Conservation (phyloP, 2,329 filamentous ascomycete species). For the Cytospora leucostoma region DNA sequence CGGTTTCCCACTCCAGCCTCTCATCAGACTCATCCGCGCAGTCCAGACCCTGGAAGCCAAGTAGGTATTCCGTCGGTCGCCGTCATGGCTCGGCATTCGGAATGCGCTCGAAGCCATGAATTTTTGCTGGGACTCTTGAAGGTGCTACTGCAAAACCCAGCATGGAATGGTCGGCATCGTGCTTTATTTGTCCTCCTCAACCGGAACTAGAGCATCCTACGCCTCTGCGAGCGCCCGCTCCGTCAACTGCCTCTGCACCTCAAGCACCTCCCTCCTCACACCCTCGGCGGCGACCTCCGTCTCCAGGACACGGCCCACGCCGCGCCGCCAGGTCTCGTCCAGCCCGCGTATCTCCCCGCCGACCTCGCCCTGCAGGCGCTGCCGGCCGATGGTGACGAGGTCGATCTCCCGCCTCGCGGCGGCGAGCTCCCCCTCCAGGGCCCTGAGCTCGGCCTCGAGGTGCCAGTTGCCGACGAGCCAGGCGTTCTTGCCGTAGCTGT, state of each 20-base stretch:
- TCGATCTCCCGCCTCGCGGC: conserved; percentile 70
- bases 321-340: conserved; percentile 77
- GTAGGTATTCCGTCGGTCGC: neutral
- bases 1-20: neutral
- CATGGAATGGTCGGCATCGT: neutral
- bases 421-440: conserved; percentile 74
- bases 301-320: conserved; percentile 79
- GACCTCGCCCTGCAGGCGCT: conserved; percentile 68
- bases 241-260: conserved; percentile 53
- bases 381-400: conserved; percentile 68
- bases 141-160: neutral
- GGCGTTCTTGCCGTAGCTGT: conserved; percentile 81
- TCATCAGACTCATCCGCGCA: neutral
- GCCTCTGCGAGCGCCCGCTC: conserved; percentile 13
- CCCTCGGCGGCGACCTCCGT: conserved; percentile 81
- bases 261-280: conserved; percentile 66
- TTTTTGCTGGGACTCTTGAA: neutral
- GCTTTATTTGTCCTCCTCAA: neutral
- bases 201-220: neutral
- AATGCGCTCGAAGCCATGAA: neutral
- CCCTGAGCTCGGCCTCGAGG: conserved; percentile 69
- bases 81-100: neutral
- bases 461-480: conserved; percentile 87
- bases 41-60: neutral
- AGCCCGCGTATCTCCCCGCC: conserved; percentile 68